These are phyloP conservation scores for Saccharomycopsis vini DNA, from an alignment of 805 yeast genomes.

Conservation along the genomic window DNA sequence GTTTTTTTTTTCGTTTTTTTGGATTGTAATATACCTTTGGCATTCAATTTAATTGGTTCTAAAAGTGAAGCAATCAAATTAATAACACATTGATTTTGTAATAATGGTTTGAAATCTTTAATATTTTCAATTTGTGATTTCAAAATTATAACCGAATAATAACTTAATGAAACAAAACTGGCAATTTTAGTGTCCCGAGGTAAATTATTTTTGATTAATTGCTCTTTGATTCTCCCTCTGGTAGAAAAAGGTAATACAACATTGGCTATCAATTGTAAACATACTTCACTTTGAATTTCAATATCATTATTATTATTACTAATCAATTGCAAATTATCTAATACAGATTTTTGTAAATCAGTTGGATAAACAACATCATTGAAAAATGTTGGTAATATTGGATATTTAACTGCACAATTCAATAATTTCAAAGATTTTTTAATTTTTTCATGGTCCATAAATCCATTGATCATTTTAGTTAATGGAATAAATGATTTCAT, in stretches of 20 bases:
- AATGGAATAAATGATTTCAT: constrained; percentile 45
- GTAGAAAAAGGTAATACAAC: constrained; percentile 54
- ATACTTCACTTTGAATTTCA: constrained; percentile 35
- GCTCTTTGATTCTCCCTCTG: constrained; percentile 37
- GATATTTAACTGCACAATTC: constrained; percentile 61
- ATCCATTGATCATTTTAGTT: constrained; percentile 29
- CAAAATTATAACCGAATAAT: constrained; percentile 36
- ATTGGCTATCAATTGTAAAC: constrained; percentile 47
- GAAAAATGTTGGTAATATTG: constrained; percentile 51
- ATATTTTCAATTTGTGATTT: constrained; percentile 27
- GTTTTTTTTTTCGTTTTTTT: constrained; percentile 14
- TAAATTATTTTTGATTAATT: constrained; percentile 26
- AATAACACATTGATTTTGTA: constrained; percentile 37
- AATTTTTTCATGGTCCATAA: constrained; percentile 30
- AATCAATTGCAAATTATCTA: constrained; percentile 35
- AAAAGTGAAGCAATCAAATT: constrained; percentile 42
- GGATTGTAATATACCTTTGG: constrained; percentile 26
- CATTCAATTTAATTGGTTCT: constrained; percentile 41
- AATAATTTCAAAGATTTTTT: constrained; percentile 48
- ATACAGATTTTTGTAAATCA: constrained; percentile 50
- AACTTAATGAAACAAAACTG: constrained; percentile 53
- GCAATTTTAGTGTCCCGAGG: constrained; percentile 39
- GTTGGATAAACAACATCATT: constrained; percentile 52
- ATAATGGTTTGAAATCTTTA: constrained; percentile 27
- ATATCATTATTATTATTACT: constrained; percentile 24